phyloP scores from a whole-genome alignment of 164 flowering plant genomes.

The Berberis vulgaris region DNA sequence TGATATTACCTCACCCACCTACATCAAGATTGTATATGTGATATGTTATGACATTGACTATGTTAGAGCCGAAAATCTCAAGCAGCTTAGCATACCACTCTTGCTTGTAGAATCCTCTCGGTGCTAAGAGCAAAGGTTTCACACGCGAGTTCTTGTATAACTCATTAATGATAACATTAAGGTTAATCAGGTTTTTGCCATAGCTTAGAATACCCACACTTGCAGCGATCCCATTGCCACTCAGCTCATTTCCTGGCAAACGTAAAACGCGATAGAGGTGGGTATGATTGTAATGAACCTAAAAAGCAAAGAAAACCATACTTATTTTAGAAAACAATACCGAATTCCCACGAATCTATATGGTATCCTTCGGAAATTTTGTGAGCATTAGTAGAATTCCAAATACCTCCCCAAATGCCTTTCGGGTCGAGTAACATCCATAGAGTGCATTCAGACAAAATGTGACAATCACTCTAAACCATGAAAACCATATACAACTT shows the following conservation, averaged over 20 bases:
- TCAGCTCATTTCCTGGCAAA: conserved; percentile 57
- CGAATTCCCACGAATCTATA: conserved; percentile 88
- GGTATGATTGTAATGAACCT: background rate
- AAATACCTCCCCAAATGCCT: conserved; percentile 54
- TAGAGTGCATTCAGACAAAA: conserved; percentile 78
- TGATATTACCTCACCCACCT: conserved; percentile 25
- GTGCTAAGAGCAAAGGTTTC: conserved; percentile 51
- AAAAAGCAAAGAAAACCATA: background rate
- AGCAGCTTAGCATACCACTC: conserved; percentile 44
- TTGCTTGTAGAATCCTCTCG: conserved; percentile 61
- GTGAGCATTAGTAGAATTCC: conserved; percentile 68
- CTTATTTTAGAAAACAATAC: conserved; percentile 25
- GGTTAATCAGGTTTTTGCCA: conserved; percentile 33
- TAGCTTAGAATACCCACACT: conserved; percentile 49
- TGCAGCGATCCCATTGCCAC: conserved; percentile 62
- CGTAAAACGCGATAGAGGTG: background rate
- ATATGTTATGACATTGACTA: conserved; percentile 45
- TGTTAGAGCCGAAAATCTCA: conserved; percentile 22
- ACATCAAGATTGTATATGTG: conserved; percentile 80
- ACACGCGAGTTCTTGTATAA: conserved; percentile 25
- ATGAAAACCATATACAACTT: background rate
- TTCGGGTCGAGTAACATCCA: conserved; percentile 37
- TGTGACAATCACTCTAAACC: conserved; percentile 53
- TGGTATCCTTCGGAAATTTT: conserved; percentile 48
- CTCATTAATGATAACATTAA: conserved; percentile 32